Base-by-base conservation (phyloP, 2,329 filamentous ascomycete species). In the Fusarium lateritium region DNA sequence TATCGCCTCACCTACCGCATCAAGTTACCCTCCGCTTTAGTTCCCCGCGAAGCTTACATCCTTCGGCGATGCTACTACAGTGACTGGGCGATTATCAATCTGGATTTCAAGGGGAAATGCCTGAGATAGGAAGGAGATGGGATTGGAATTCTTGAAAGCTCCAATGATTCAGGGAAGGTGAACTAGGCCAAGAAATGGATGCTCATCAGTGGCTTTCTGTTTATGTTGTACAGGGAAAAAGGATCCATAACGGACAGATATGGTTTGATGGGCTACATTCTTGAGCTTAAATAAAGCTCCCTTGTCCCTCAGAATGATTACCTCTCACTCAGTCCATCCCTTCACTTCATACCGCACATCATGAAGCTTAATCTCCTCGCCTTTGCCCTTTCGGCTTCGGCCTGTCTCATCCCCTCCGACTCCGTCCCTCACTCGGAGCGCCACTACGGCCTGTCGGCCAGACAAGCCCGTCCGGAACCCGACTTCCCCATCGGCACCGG, bases 401-500 rank as follows among this genome's bases (percentile, higher is more conserved):
- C 73, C 28, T 76, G 85, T 58, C 78, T 83, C 15, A 74, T 82
- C 43, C 77, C 79, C 14, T 77, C 79, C 39, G 81, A 83, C 60
- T 66, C 71, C 7, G 71, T 75, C 39, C 67, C 60, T 28, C 52
- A 62, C 26, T 60, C 44, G 43, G 49, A 46, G 43, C 67, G 67
- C 15, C 52, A 46, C 52, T 70, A 49, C 14, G 44, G 39, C 33
- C 43, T 70, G 13, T 45, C 53, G 15, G 47, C 57, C 6, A 49
- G 58, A n/a, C 62, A 65, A 15, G 38, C 70, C 54, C 72, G 75
- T 44, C 67, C 58, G 2, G 66, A 69, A 22, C 66, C 66, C 26
- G 78, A 78, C 45, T 62, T 80, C 14, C 73, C 79, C 54, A 79
- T 84, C 49, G 85, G 74, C 70, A 81, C 73, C 28, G 84, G 76